phyloP scores from a whole-genome alignment of 202 grass and related monocot species.

The Elaeis oleifera region DNA sequence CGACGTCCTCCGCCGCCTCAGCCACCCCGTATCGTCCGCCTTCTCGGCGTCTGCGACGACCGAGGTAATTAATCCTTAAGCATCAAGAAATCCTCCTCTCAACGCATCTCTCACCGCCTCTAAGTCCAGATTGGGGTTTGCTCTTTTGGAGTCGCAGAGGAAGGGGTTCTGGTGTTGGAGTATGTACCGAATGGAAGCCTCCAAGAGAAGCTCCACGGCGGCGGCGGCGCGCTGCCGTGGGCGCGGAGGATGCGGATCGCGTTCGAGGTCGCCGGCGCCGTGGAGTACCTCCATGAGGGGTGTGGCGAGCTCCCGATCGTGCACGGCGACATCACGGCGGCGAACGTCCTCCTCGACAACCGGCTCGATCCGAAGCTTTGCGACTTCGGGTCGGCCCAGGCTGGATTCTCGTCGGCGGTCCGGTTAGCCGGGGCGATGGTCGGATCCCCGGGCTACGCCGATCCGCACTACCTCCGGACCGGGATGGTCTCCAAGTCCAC shows the following conservation, averaged over 20 bases:
- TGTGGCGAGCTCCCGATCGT: constrained; percentile 37
- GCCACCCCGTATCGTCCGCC: constrained; percentile 58
- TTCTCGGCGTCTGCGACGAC: constrained; percentile 73
- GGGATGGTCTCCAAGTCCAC: constrained; percentile 70
- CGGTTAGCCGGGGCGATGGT: constrained; percentile 27
- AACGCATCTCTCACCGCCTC: background rate
- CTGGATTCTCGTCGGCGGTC: constrained; percentile 68
- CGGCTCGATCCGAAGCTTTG: constrained; percentile 35
- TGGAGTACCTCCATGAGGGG: constrained; percentile 67
- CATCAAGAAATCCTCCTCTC: background rate
- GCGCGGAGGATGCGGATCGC: constrained; percentile 43
- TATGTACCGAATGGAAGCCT: constrained; percentile 69
- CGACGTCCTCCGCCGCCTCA: constrained; percentile 57
- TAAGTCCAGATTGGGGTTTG: background rate
- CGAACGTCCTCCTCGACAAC: constrained; percentile 71
- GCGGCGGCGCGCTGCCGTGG: constrained; percentile 29
- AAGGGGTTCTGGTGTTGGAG: constrained; percentile 71
- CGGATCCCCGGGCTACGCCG: constrained; percentile 71
- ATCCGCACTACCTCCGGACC: constrained; percentile 83
- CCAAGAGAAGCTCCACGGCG: constrained; percentile 43
- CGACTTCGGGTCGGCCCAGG: constrained; percentile 75
- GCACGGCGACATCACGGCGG: constrained; percentile 75
- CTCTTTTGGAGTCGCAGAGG: constrained; percentile 33
- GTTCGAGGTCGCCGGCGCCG: constrained; percentile 54
- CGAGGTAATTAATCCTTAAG: constrained; percentile 36